Percentiles rank a stretch among this genome's conserved stretches.
Conservation (phyloP, 2,329 filamentous ascomycete species). For the Nothomitra cinnamomea region DNA sequence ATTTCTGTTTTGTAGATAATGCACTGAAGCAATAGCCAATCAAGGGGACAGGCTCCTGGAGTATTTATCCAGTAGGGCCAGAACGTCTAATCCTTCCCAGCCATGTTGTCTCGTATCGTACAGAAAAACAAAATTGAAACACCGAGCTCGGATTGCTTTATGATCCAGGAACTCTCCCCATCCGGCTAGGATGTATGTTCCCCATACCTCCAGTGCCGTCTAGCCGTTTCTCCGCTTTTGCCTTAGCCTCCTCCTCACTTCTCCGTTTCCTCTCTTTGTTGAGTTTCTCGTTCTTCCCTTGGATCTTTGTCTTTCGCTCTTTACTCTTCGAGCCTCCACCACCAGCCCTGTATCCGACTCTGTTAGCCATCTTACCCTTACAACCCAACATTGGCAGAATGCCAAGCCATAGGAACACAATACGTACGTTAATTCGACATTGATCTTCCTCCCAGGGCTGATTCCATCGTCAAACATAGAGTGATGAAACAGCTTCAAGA, state of each 20-base stretch:
- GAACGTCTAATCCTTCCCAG: background rate
- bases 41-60: background rate
- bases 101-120: background rate
- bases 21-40: background rate
- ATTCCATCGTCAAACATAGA: slow-evolving; percentile 47
- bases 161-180: background rate
- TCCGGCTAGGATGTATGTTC: slow-evolving; percentile 7
- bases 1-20: slow-evolving; percentile 3
- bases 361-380: slow-evolving; percentile 4
- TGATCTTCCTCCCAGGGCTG: slow-evolving; percentile 54
- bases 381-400: slow-evolving; percentile 6
- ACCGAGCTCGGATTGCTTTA: background rate
- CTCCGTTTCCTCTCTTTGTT: slow-evolving; percentile 46
- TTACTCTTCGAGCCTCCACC: slow-evolving; percentile 65
- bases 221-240: background rate
- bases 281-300: slow-evolving; percentile 71
- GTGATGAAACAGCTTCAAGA: slow-evolving; percentile 81
- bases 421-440: slow-evolving; percentile 74
- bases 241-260: slow-evolving; percentile 26
- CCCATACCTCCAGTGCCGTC: background rate
- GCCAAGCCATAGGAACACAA: background rate
- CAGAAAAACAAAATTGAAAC: background rate
- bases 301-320: slow-evolving; percentile 57
- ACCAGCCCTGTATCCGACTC: slow-evolving; percentile 42
- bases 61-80: background rate